Conservation (phyloP, 2,329 filamentous ascomycete genomes). For the Hypocreales sp. region DNA sequence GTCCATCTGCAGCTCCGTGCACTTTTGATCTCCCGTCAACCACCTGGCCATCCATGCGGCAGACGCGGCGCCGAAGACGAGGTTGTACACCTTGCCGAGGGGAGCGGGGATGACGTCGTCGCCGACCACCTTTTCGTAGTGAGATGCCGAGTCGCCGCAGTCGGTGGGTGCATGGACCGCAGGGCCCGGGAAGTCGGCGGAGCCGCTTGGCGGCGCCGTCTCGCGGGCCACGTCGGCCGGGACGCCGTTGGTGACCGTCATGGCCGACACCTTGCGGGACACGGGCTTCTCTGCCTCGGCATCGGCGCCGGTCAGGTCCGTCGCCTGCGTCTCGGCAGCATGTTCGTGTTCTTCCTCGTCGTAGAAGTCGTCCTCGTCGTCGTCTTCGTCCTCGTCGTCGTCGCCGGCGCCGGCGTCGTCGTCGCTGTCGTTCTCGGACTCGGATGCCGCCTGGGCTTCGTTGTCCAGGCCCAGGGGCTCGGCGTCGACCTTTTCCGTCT, state of each 20-base stretch:
- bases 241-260: slow-evolving; percentile 24
- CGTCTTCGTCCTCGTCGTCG: slow-evolving; percentile 59
- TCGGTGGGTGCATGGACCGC: slow-evolving; percentile 68
- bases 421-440: slow-evolving; percentile 46
- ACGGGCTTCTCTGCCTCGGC: slow-evolving; percentile 46
- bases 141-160: slow-evolving; percentile 61
- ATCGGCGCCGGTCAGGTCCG: slow-evolving; percentile 23
- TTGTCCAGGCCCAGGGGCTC: slow-evolving; percentile 18
- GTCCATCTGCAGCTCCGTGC: slow-evolving; percentile 70
- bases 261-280: slow-evolving; percentile 57
- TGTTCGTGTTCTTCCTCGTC: slow-evolving; percentile 69
- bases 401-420: slow-evolving; percentile 49
- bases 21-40: slow-evolving; percentile 77
- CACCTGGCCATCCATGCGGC: slow-evolving; percentile 74
- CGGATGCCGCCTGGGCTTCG: slow-evolving; percentile 30
- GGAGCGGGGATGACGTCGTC: slow-evolving; percentile 81
- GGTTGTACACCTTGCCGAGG: slow-evolving; percentile 76
- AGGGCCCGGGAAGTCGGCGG: slow-evolving; percentile 70
- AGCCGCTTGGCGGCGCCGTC: slow-evolving; percentile 22
- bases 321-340: slow-evolving; percentile 41
- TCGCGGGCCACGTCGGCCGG: slow-evolving; percentile 35
- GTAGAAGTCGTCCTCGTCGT: slow-evolving; percentile 62
- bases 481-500: slow-evolving; percentile 67
- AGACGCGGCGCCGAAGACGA: slow-evolving; percentile 74
- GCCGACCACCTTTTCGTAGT: slow-evolving; percentile 73